phyloP scores from a whole-genome alignment of 257 asterid genomes.

The Nicotiana tomentosiformis region DNA sequence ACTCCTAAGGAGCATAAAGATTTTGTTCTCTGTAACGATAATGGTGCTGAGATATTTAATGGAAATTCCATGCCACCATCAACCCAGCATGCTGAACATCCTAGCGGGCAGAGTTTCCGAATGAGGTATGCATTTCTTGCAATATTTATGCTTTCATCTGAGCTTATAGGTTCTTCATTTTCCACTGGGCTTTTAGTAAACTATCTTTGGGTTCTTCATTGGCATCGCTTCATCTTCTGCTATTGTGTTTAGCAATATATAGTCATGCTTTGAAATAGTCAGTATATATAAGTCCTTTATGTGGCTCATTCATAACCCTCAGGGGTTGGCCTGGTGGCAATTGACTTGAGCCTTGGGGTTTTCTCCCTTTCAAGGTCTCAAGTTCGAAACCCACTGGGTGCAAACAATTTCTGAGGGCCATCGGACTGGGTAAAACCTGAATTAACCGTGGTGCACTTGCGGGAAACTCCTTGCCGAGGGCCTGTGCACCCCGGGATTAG shows the following conservation, averaged over 20 bases:
- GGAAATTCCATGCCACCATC: slow-evolving; percentile 31
- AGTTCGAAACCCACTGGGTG: too few relatives aligned
- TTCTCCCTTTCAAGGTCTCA: too few relatives aligned
- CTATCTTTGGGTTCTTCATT: neutral
- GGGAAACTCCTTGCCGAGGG: too few relatives aligned
- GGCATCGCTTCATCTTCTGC: neutral
- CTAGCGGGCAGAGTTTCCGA: slow-evolving; percentile 19
- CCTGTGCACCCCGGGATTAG: too few relatives aligned
- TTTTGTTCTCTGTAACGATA: slow-evolving; percentile 7
- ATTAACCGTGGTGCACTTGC: too few relatives aligned
- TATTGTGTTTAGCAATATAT: neutral
- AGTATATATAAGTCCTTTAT: neutral
- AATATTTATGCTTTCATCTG: neutral
- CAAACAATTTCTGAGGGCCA: too few relatives aligned
- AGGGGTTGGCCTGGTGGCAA: too few relatives aligned
- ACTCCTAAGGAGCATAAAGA: slow-evolving; percentile 16
- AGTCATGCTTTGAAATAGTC: neutral
- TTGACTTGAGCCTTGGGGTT: too few relatives aligned
- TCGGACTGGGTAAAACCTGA: too few relatives aligned
- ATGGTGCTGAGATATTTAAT: slow-evolving; percentile 22
- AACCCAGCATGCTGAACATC: slow-evolving; percentile 31
- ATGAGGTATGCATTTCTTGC: slow-evolving; percentile 31
- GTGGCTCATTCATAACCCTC: too few relatives aligned
- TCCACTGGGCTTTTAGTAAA: neutral
- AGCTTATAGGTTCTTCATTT: neutral